Base-by-base conservation (phyloP, 2,329 filamentous ascomycete genomes). In the Immersiporthe knoxdaviesiana region DNA sequence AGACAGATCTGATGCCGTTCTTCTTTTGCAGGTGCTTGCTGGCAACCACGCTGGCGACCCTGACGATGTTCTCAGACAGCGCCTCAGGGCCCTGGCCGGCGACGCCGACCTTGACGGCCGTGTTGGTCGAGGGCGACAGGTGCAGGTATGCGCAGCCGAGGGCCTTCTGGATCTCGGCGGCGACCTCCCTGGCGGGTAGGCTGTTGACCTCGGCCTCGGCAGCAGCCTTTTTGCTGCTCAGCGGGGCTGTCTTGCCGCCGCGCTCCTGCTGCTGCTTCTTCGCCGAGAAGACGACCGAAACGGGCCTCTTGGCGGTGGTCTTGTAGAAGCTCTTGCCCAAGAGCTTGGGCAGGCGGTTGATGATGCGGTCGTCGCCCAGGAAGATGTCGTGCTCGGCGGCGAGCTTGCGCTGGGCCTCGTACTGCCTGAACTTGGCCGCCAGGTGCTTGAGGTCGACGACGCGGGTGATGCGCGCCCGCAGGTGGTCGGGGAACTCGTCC, bases 281-380 rank as follows among this genome's bases (percentile, higher is more conserved):
- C 27, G 35, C 50, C 75, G 84, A 86, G 71, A 98, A 85, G 58
- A 86, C 84, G 50, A 98, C 87, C 35, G 96, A 94, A 69, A 99
- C 89, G 12, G 96, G 96, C 52, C 95, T 87, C 86, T 98, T 98
- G 72, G 82, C 81, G 3, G 91, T 92, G 68, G 83, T 86, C 83
- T 94, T 91, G 87, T 96, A 98, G 80, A 99, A 98, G 1, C 91
- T 91, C 84, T 97, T 98, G 75, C 95, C 96, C 16, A 99, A 88
- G 2, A 90, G 84, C 73, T 88, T 87, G 68, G 94, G 93, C 70
- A 98, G 85, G 37, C 85, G 82, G 78, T 87, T 90, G 77, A 90
- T 84, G 75, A 99, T 92, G 63, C 96, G 87, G 77, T 97, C 92
- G 79, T 99, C 96, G 65, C 92, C 95, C 68, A 99, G 86, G 83